phyloP scores from a whole-genome alignment of 1,139 yeast species.

The Candida sanyaensis region DNA sequence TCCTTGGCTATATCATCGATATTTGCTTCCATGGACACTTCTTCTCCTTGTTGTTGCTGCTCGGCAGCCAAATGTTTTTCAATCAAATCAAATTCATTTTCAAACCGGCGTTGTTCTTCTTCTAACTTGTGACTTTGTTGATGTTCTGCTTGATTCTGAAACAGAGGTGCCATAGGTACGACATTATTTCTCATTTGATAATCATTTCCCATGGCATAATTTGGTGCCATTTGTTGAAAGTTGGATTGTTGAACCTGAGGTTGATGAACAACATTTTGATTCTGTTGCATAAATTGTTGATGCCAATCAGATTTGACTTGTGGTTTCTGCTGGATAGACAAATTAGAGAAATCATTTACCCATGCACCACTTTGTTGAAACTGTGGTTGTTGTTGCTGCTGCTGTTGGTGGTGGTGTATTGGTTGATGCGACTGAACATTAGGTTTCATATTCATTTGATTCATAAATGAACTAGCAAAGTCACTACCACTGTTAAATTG shows the following conservation, averaged over 20 bases:
- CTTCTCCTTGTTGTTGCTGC: conserved; percentile 13
- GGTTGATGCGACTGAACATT: conserved; percentile 15
- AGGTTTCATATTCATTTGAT: conserved; percentile 14
- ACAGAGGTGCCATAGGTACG: conserved; percentile 13
- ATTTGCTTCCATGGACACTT: conserved; percentile 4
- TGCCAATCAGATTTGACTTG: conserved; percentile 5
- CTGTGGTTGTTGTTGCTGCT: conserved; percentile 11
- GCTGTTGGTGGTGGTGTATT: neutral
- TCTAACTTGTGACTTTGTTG: conserved; percentile 32
- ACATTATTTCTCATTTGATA: conserved; percentile 10
- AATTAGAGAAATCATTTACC: conserved; percentile 37
- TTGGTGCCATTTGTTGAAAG: conserved; percentile 12
- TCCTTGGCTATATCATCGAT: conserved; percentile 29
- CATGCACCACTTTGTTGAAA: conserved; percentile 19
- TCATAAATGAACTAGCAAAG: conserved; percentile 24
- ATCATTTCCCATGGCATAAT: conserved; percentile 9
- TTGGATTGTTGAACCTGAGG: conserved; percentile 6
- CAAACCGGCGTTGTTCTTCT: conserved; percentile 29
- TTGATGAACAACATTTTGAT: conserved; percentile 2
- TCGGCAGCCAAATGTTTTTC: conserved; percentile 32
- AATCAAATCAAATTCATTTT: conserved; percentile 37
- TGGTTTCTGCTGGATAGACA: conserved; percentile 19
- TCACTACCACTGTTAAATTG: conserved; percentile 25
- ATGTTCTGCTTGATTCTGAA: conserved; percentile 26
- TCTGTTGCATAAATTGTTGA: conserved; percentile 10